Evolutionary conservation across 2,329 filamentous ascomycete genomes (phyloP).

Genomic region (Macroventuria anomochaeta): DNA sequence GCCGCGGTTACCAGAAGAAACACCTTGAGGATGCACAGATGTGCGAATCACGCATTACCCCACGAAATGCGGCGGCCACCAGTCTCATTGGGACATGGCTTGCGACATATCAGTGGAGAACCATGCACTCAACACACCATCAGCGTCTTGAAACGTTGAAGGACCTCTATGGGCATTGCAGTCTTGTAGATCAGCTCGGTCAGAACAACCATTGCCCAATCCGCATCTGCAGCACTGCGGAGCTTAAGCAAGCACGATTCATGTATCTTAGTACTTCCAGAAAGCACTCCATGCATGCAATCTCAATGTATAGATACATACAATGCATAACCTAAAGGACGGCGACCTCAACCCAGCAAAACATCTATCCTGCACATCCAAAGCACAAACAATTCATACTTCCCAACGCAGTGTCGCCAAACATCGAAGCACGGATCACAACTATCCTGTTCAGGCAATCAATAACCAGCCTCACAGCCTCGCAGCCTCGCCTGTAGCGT

Average conservation of each 20-base stretch:
- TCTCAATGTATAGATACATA: neutral
- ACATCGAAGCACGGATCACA: conserved; percentile 12
- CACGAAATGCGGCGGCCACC: conserved; percentile 30
- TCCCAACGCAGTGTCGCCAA: conserved; percentile 16
- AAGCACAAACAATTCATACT: neutral
- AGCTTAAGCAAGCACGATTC: neutral
- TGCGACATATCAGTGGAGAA: conserved; percentile 25
- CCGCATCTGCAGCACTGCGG: conserved; percentile 1
- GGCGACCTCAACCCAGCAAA: neutral
- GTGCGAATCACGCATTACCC: conserved; percentile 25
- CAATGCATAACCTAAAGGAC: conserved; percentile 1
- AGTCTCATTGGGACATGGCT: conserved; percentile 30
- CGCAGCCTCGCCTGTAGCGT: conserved; percentile 13
- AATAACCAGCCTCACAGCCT: conserved; percentile 17
- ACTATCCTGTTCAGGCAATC: conserved; percentile 10
- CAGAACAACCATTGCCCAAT: neutral
- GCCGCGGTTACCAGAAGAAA: conserved; percentile 25
- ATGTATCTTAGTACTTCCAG: neutral
- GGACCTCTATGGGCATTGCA: conserved; percentile 7
- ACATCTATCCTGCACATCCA: neutral
- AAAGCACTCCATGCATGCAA: neutral
- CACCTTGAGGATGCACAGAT: conserved; percentile 16
- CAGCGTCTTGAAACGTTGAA: conserved; percentile 17
- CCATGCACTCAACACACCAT: conserved; percentile 11
- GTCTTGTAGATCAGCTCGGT: neutral